Evolutionary conservation across 2,329 filamentous ascomycete species (phyloP), one percentile per base, ranked within the genome.

Genomic region (Teratosphaeria nubilosa): DNA sequence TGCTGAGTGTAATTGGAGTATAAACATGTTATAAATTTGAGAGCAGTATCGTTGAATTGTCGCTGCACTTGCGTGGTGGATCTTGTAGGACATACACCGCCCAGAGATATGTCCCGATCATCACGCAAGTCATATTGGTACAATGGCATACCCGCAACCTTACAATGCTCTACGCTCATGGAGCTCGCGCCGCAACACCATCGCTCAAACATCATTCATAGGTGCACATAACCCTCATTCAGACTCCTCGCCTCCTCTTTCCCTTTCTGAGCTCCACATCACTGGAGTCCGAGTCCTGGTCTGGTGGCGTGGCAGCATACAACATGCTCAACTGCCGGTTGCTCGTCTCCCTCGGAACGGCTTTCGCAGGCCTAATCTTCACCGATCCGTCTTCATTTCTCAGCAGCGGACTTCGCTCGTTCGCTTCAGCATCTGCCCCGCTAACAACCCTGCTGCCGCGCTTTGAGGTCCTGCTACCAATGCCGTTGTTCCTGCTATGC

Each of bases 301-400:
- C 64, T 20, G 64, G 64, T n/a, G 64, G 64, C 30, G 64, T 66
- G 2, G 63, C 63, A 20, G 63, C 62, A 53, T 66, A 66, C 25
- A 66, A 53, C 60, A 64, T 60, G 22, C 58, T 55, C 22, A 66
- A 55, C 41, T 62, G 60, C n/a, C 63, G 57, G 2, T 60, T 53
- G 56, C 62, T 66, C 2, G 60, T 58, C 20, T 51, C 56, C 20
- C 60, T 62, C 27, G 57, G 58, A n/a, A 59, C 52, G 16, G 58
- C 22, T n/a, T 37, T 30, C 10, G 50, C 51, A 20, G 53, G 37
- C n/a, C 48, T 41, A 13, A 37, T 48, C 32, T 54, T 57, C 25
- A 37, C 30, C 13, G 34, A 20, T 41, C 56, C 37, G n/a, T 53
- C 31, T 9, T 31, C 41, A 54, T 53, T 54, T n/a, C 55, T n/a